Percentiles rank a stretch among this genome's conserved stretches.
Evolutionary conservation across 345 rosid species (phyloP).

Genomic region (Luvunga scandens): DNA sequence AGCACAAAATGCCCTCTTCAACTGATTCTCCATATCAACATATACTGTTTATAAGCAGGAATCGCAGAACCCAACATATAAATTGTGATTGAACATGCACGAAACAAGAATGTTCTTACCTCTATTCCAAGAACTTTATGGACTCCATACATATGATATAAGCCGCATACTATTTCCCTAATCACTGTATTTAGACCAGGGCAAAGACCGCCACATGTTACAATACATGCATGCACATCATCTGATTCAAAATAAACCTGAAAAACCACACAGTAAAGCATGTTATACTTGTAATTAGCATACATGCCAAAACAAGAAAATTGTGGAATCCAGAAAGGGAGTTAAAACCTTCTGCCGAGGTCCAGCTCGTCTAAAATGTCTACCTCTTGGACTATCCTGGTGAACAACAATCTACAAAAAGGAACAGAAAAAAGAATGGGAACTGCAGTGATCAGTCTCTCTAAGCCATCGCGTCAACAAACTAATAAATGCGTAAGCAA

Average conservation of each 20-base stretch:
- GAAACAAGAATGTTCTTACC: conserved; percentile 31
- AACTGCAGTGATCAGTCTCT: not conserved
- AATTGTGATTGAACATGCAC: not conserved
- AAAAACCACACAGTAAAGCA: not conserved
- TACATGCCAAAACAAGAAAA: not conserved
- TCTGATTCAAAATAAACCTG: conserved; percentile 75
- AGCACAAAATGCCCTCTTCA: not conserved
- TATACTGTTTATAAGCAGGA: not conserved
- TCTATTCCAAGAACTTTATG: conserved; percentile 72
- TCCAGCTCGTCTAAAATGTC: conserved; percentile 89
- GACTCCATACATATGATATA: conserved; percentile 79
- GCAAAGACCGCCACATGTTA: conserved; percentile 91
- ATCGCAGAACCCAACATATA: not conserved
- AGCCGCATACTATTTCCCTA: conserved; percentile 78
- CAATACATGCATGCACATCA: conserved; percentile 81
- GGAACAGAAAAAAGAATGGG: not conserved
- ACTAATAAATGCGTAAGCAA: not conserved
- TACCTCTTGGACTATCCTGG: conserved; percentile 71
- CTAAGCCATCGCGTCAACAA: not conserved
- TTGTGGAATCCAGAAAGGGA: not conserved
- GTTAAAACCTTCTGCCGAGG: conserved; percentile 74
- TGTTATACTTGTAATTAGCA: not conserved
- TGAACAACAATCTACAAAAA: conserved; percentile 66
- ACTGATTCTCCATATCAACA: not conserved
- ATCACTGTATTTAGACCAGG: conserved; percentile 88